phyloP scores from a whole-genome alignment of 2,329 filamentous ascomycete species.

The Cladosporium sp. region DNA sequence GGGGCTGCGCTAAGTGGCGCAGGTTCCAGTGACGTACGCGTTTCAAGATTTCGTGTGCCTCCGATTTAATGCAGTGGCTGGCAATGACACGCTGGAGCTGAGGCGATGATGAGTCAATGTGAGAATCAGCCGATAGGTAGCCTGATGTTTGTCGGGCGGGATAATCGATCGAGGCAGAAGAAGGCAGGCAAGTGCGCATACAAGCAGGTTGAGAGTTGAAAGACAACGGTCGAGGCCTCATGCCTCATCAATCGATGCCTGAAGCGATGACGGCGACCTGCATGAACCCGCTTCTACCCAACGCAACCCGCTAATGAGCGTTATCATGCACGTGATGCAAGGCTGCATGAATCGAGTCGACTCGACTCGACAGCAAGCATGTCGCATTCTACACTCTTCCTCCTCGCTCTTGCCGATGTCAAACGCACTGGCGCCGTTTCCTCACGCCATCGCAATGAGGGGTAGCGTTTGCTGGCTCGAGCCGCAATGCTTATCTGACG shows the following conservation, averaged over 20 bases:
- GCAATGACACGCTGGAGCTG: not conserved
- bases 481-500: not conserved
- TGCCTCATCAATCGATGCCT: no score
- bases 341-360: not conserved
- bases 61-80: not conserved
- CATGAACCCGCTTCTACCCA: no score
- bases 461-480: not conserved
- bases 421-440: constrained; percentile 1
- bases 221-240: no score
- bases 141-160: no score
- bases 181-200: no score
- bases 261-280: no score
- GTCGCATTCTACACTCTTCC: not conserved
- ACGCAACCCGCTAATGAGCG: no score
- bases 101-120: no score
- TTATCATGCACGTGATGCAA: not conserved
- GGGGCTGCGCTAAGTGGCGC: not conserved
- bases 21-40: not conserved
- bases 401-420: not conserved
- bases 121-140: no score
- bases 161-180: no score
- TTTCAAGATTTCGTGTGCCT: not conserved
- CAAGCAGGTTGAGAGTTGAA: no score
- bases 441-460: not conserved
- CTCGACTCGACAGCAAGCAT: not conserved